Evolutionary conservation across 2,329 filamentous ascomycete genomes (phyloP), one percentile per base, ranked within the genome.

Genomic region (Xylogone sp.): DNA sequence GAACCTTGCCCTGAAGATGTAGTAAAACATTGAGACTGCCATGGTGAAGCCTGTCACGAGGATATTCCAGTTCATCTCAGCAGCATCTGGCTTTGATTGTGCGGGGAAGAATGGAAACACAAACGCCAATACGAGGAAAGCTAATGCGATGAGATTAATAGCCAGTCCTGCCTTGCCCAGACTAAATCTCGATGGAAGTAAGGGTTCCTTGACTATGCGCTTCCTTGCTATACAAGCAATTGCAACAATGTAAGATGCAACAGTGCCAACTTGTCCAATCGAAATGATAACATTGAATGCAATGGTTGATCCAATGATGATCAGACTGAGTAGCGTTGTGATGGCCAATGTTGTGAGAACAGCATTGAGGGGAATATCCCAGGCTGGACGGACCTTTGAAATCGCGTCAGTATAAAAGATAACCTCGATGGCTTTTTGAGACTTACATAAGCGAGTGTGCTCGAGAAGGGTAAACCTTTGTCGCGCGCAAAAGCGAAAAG

Each of bases 201-300:
- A 64, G 0, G 68, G 64, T 16, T 70, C 58, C n/a, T 63, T 64
- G 7, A 59, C 57, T 21, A 76, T 58, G n/a, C 73, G 70, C 21
- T 55, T 56, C 19, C 51, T 53, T 13, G 61, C 54, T 5, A 78
- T 62, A 50, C 74, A 71, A n/a, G 65, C 55, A 44, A 75, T 69
- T 27, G 74, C 74, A 43, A 79, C 68, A 49, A 80, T 70, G 58
- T 81, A 81, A 18, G 75, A 77, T 19, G 71, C 71, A 46, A 80
- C 73, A 16, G 81, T 69, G 1, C 75, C 73, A 29, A 70, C 73
- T 47, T 78, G 69, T 21, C 73, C 73, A 12, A 82, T 68, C 1
- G 75, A 79, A n/a, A 76, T 70, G 55, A 81, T 73, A 51, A 74
- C 76, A 58, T 79, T 76, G 62, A 81, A 78, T 3, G 76, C 78